Percentiles rank a stretch among this genome's conserved stretches.
phyloP scores from a whole-genome alignment of 208 protist species.

The Trypanosoma grayi region DNA sequence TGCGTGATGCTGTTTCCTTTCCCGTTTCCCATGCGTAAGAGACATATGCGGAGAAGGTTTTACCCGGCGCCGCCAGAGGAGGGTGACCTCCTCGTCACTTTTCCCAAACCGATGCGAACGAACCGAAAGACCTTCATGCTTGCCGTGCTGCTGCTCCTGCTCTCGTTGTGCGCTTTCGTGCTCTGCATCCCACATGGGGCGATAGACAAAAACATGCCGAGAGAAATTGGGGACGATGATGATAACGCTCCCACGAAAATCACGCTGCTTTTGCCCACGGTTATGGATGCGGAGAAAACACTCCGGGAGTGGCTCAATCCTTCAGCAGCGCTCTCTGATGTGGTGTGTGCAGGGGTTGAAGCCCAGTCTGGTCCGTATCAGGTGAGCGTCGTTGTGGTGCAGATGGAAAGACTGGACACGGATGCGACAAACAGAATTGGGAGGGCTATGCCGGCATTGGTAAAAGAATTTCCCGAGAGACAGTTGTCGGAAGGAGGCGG shows the following conservation, averaged over 20 bases:
- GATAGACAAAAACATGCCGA: not conserved
- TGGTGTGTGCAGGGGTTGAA: not conserved
- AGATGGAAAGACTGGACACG: not conserved
- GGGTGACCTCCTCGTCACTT: no score
- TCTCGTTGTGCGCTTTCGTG: no score
- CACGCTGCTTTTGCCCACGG: not conserved
- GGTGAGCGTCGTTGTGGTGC: conserved; percentile 9
- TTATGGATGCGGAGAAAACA: not conserved
- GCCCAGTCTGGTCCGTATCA: not conserved
- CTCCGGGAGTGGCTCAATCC: conserved; percentile 1
- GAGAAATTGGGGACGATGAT: not conserved
- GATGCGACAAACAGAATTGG: not conserved
- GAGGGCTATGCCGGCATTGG: not conserved
- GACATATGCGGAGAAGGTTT: no score
- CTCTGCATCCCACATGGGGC: not conserved
- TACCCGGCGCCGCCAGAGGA: no score
- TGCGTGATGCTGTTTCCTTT: no score
- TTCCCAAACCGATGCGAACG: no score
- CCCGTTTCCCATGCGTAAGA: no score
- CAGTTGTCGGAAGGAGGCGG: not conserved
- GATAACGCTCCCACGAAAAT: not conserved
- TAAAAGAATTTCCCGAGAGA: not conserved
- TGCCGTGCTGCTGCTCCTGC: no score
- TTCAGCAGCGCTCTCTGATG: not conserved
- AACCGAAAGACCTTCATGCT: no score